Evolutionary conservation across 768 basidiomycete species (phyloP), one percentile per base, ranked within the genome.

Genomic region (Saitozyma podzolica): DNA sequence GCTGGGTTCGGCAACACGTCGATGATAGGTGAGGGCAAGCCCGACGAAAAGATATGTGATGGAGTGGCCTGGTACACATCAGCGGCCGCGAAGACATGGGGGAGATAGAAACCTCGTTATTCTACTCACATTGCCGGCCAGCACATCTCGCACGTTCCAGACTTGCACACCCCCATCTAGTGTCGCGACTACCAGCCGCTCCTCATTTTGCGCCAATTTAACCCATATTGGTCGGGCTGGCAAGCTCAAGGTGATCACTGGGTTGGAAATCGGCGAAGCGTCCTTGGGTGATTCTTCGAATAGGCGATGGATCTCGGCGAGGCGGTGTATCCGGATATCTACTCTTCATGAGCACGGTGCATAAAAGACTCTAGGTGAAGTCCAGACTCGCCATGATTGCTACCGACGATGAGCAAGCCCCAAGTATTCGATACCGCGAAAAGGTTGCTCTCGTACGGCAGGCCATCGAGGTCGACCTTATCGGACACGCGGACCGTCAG

Each of bases 1-100:
- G 76, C 58, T 50, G 77, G 78, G 55, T 79, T 79, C 6, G 78
- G 78, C 7, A 79, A 51, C 5, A 79, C 61, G 51, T 79, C 73
- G 8, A 77, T 58, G 3, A 75, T 62, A 16, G 65, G 69, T 8
- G 59, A 20, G 6, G 68, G 63, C 6, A 69, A 56, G 41, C 58
- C 58, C 9, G 55, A 19, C 16, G 65, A 57, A 62, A 70, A 72
- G 5, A 62, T 62, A 40, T 73, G 69, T 51, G 74, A 71, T 4
- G 76, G 71, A 6, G 57, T 47, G 1, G 67, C 65, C 71, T 78
- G 56, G 9, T 29, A 5, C 8, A 0, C 8, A 19, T 57, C 45
- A 64, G 64, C 49, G 9, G 5, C n/a, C 47, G 13, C 20, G 20
- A 3, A 3, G 54, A 10, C 16, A 16, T 50, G 17, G 10, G n/a